Evolutionary conservation across 2,329 filamentous ascomycete genomes (phyloP), one percentile per base, ranked within the genome.

Genomic region (Daldinia sp.): DNA sequence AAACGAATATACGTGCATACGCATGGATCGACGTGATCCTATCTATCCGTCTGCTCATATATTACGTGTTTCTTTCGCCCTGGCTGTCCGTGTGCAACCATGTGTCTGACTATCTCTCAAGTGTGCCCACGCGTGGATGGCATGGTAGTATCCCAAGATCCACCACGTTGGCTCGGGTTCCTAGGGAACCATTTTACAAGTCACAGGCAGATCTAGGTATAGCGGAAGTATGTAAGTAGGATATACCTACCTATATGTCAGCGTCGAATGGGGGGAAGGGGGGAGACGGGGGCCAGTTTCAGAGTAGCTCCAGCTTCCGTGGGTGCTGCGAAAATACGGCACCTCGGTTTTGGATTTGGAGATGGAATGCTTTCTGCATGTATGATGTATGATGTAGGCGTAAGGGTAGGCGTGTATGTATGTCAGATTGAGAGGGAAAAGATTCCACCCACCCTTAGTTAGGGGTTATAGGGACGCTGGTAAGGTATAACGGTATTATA

Each of bases 81-180:
- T n/a, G n/a, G n/a, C n/a, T n/a, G n/a, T n/a, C n/a, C n/a, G n/a
- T n/a, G n/a, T n/a, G n/a, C n/a, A n/a, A n/a, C n/a, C n/a, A n/a
- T n/a, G n/a, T n/a, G n/a, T n/a, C n/a, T n/a, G n/a, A n/a, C n/a
- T n/a, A n/a, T n/a, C n/a, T n/a, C n/a, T 5, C 17, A 23, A 19
- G 47, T 4, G 35, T 15, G 19, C 19, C 3, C n/a, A 15, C 9
- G 7, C 23, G 15, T 17, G 23, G n/a, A 32, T 32, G 25, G 27
- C 34, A 43, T 19, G 7, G 61, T 64, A 8, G 61, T 53, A 64
- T 64, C 32, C 54, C 59, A 54, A 58, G 30, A 50, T 55, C 45
- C 41, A 45, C 35, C 32, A 50, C 41, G 53, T 62, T 58, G 39
- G 48, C 39, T 53, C 48, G 32, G 34, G 56, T 32, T 56, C 27